Evolutionary conservation across 176 grass and related monocot genomes (phyloP), one percentile per base, ranked within the genome.

Genomic region (Chloris gayana): DNA sequence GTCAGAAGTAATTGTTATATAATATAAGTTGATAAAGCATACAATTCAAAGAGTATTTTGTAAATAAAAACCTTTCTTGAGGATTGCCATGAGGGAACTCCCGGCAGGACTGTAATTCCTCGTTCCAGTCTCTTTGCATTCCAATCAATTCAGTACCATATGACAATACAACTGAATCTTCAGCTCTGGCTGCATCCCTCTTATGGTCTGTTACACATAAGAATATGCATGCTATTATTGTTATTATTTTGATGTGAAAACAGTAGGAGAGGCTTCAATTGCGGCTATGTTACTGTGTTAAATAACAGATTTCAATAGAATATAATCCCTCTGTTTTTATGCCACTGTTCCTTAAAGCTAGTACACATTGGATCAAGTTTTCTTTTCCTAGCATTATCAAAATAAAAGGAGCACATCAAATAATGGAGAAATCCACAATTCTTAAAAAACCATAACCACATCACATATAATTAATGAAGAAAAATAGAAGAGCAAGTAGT

Each of bases 111-210:
- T 99, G 97, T 56, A 96, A 66, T 64, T 99, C 96, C 74, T 99
- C 97, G 49, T 99, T 99, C 97, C 97, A 99, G 76, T 99, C 97
- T 88, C 97, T 95, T 77, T 99, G 97, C 97, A 99, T 96, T 70
- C 92, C 97, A 91, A 95, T 91, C 69, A 94, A 87, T 67, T 99
- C 97, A 29, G 86, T 95, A 45, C 97, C 97, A 93, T 89, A 99
- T 73, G 97, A 89, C 74, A 99, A 67, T 22, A 84, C 82, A 41
- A 99, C 70, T 39, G 88, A 86, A 60, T 99, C 97, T 74, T 99
- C 97, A 64, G 93, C 91, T 85, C 97, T 93, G 32, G 93, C 92
- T 41, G 92, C 86, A 66, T 99, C 93, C 58, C 90, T 95, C 82
- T 61, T 91, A 81, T 99, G 93, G 13, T 89, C 97, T 99, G 86